Conservation (phyloP, 108 stramenopile species). For the Fragilaria radians region DNA sequence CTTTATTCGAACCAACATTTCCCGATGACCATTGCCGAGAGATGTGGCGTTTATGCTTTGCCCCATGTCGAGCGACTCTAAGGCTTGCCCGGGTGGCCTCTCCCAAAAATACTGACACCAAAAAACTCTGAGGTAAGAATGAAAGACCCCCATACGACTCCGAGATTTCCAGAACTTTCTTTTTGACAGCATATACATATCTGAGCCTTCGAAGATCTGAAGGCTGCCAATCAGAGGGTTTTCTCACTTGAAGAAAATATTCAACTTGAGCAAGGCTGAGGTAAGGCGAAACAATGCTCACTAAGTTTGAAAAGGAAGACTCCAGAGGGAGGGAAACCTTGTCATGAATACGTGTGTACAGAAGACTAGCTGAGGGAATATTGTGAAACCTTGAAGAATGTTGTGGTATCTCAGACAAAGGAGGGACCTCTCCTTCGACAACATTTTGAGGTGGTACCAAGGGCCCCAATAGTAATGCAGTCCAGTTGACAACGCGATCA, state of each 20-base stretch:
- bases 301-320: conserved; percentile 53
- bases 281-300: conserved; percentile 68
- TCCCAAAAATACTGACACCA: conserved; percentile 83
- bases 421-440: conserved; percentile 66
- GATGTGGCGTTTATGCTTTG: conserved; percentile 5
- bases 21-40: conserved; percentile 3
- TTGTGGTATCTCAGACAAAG: conserved; percentile 45
- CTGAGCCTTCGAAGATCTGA: conserved; percentile 73
- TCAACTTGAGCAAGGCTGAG: conserved; percentile 75
- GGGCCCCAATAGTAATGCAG: conserved; percentile 52
- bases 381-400: conserved; percentile 39
- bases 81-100: conserved; percentile 80
- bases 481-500: conserved; percentile 71
- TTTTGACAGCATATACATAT: conserved; percentile 82
- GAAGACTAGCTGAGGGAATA: conserved; percentile 65
- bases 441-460: conserved; percentile 46
- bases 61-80: conserved; percentile 3
- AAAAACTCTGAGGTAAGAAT: conserved; percentile 85
- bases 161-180: conserved; percentile 81
- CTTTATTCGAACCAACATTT: conserved; percentile 15
- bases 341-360: conserved; percentile 64
- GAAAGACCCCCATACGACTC: conserved; percentile 84
- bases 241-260: conserved; percentile 57
- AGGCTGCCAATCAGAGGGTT: conserved; percentile 72
- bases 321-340: conserved; percentile 74